Evolutionary conservation across 345 rosid genomes (phyloP).

Genomic region (Pistacia integerrima): DNA sequence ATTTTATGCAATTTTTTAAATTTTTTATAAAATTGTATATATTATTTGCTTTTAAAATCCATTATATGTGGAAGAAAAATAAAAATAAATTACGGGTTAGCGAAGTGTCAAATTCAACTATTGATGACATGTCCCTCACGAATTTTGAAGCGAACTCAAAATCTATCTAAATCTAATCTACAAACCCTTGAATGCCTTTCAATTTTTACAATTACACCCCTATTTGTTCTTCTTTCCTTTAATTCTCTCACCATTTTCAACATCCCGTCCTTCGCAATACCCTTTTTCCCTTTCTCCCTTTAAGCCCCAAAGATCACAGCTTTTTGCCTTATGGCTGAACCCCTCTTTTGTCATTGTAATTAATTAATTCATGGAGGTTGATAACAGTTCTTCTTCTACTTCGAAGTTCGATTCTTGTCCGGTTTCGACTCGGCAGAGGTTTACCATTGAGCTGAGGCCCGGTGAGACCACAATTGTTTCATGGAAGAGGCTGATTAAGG

Average conservation of each 20-base stretch:
- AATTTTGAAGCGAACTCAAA: slow-evolving; percentile 10
- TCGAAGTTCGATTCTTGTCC: background rate
- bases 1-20: no score
- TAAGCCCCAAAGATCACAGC: background rate
- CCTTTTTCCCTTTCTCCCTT: background rate
- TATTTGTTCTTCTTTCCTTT: background rate
- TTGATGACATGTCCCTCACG: background rate
- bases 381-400: slow-evolving; percentile 23
- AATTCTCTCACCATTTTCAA: background rate
- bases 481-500: slow-evolving; percentile 39
- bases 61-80: background rate
- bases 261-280: background rate
- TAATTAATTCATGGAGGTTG: slow-evolving; percentile 19
- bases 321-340: background rate
- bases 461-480: slow-evolving; percentile 47
- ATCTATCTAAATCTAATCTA: background rate
- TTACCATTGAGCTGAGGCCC: slow-evolving; percentile 39
- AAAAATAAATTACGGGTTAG: background rate
- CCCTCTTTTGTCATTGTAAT: background rate
- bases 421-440: slow-evolving; percentile 28
- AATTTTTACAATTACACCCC: background rate
- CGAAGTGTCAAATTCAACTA: no score
- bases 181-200: no score
- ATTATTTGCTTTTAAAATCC: no score
- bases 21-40: no score